Percentiles rank a stretch among this genome's conserved stretches.
These are phyloP conservation scores for Tetrapisispora taiwanensis DNA, from an alignment of 805 yeast genomes.

Conservation along the genomic window DNA sequence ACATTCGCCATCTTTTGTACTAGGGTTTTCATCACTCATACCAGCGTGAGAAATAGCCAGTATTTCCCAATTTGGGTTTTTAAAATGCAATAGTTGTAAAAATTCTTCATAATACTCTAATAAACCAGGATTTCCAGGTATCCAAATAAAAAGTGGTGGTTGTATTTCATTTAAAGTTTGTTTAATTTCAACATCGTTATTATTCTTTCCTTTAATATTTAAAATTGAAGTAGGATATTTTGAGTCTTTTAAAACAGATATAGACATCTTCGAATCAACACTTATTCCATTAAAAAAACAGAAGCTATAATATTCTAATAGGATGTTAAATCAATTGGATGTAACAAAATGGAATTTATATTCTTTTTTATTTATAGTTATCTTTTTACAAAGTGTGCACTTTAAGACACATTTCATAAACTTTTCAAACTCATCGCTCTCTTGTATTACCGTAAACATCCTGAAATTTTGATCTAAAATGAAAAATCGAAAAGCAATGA, in stretches of 20 bases:
- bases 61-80: slow-evolving; percentile 39
- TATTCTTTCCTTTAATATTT: not conserved
- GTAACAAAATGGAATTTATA: too few relatives aligned
- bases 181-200: not conserved
- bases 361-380: too few relatives aligned
- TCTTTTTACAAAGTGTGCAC: not conserved
- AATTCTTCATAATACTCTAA: slow-evolving; percentile 54
- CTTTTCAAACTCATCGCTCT: too few relatives aligned
- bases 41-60: slow-evolving; percentile 62
- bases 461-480: too few relatives aligned
- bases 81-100: slow-evolving; percentile 34
- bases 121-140: slow-evolving; percentile 76
- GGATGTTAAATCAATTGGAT: too few relatives aligned
- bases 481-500: too few relatives aligned
- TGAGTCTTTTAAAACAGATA: slow-evolving; percentile 6
- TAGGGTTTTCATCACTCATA: slow-evolving; percentile 22
- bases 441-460: too few relatives aligned
- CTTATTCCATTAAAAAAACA: too few relatives aligned
- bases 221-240: slow-evolving; percentile 14
- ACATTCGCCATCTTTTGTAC: slow-evolving; percentile 7
- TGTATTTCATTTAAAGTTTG: not conserved
- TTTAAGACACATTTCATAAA: not conserved
- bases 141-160: slow-evolving; percentile 39
- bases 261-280: slow-evolving; percentile 7
- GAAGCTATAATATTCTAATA: not conserved